phyloP scores from a whole-genome alignment of 2,329 filamentous ascomycete species.

The Neonectria punicea region DNA sequence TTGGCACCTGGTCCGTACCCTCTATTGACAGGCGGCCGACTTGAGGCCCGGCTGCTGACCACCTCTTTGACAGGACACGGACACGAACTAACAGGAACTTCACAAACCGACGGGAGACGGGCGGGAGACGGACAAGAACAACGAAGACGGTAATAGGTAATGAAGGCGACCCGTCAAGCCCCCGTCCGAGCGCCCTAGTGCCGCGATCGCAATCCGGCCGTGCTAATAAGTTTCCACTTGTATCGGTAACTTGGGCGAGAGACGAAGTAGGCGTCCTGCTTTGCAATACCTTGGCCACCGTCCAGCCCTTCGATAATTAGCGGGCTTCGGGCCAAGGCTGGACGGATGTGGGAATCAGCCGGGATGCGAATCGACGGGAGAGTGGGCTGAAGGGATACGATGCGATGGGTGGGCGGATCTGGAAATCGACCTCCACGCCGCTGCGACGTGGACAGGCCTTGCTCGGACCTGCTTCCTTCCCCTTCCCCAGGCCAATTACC shows the following conservation, averaged over 20 bases:
- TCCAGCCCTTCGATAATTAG: constrained; percentile 10
- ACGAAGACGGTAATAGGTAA: background rate
- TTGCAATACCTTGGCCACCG: constrained; percentile 5
- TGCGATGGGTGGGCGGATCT: constrained; percentile 37
- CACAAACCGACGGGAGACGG: background rate
- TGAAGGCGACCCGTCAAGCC: background rate
- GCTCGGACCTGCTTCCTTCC: constrained; percentile 24
- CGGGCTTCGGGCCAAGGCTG: constrained; percentile 16
- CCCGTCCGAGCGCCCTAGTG: background rate
- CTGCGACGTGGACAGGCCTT: constrained; percentile 20
- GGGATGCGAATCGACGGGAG: constrained; percentile 38
- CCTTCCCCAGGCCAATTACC: constrained; percentile 9
- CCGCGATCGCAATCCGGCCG: background rate
- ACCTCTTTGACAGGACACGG: constrained; percentile 5
- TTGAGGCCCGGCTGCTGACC: constrained; percentile 16
- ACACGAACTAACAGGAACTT: background rate
- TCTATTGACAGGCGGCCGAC: constrained; percentile 11
- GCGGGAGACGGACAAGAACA: background rate
- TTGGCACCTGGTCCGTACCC: background rate
- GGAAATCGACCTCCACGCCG: constrained; percentile 38
- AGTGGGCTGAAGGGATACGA: constrained; percentile 23
- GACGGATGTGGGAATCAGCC: constrained; percentile 18
- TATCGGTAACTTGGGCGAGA: background rate
- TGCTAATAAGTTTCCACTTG: background rate
- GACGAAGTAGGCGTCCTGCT: constrained; percentile 10